Evolutionary conservation across 495 filamentous ascomycete species (phyloP).

Genomic region (Diplogelasinospora grovesii): DNA sequence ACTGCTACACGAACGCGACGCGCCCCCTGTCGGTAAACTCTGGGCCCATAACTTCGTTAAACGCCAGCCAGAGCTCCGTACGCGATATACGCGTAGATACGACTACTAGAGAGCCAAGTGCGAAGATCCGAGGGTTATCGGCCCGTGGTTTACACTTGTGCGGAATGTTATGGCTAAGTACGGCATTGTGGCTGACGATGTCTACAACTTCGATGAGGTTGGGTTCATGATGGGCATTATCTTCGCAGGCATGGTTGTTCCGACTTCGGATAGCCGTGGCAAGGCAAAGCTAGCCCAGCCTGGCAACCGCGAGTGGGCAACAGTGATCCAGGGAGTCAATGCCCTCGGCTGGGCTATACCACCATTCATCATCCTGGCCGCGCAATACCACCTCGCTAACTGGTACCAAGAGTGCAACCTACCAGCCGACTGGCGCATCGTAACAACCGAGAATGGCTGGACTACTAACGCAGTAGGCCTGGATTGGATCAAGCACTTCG

Average conservation of each 20-base stretch:
- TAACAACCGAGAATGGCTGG: neutral
- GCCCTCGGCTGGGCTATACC: neutral
- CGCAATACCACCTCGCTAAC: neutral
- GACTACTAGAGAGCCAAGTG: no score
- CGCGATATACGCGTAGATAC: no score
- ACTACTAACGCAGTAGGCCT: neutral
- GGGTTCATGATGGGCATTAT: neutral
- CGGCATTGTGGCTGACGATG: no score
- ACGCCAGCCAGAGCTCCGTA: no score
- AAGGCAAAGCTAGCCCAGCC: neutral
- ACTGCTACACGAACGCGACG: no score
- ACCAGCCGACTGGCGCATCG: neutral
- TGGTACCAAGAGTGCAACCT: neutral
- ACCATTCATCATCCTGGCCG: neutral
- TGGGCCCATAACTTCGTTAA: no score
- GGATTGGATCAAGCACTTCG: slow-evolving; percentile 2
- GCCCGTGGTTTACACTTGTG: no score
- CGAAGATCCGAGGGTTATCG: no score
- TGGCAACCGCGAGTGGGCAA: neutral
- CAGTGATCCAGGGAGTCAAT: neutral
- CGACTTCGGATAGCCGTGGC: slow-evolving; percentile 1
- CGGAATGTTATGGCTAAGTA: no score
- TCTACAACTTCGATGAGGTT: neutral
- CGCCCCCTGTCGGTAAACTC: no score
- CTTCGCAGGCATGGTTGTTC: neutral